Evolutionary conservation across 306 rosid genomes (phyloP), one percentile per base, ranked within the genome.

Genomic region (Lablab purpureus): DNA sequence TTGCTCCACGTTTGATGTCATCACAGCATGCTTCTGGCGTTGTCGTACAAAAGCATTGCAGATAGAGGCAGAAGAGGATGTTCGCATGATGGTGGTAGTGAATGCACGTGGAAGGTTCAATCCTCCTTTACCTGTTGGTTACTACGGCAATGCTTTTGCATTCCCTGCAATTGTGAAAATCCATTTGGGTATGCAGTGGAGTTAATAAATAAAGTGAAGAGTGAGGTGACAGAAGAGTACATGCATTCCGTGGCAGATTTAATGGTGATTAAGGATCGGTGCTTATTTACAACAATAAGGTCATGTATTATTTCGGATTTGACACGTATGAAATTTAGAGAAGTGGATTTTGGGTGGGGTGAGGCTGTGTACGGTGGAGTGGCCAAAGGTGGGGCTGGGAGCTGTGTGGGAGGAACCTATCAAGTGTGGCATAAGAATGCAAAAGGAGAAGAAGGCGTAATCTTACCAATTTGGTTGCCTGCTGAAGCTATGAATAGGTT

Each of bases 331-430:
- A 71, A 59, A 85, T 13, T 9, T 0, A 71, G 59, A 49, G 74
- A 83, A 9, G 25, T 88, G 2, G 43, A 86, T 52, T 90, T 85
- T 40, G 94, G 97, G 1, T 88, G 91, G 92, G 93, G 91, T 6
- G 70, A 67, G 11, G 81, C 91, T 0, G n/a, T 71, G 1, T 87
- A 54, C 58, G 85, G 74, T 13, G 90, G 90, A 19, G 41, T 10
- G 0, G 77, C 88, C 8, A 14, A 25, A 17, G 76, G 46, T 6
- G 84, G 72, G 18, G 80, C 41, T 3, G 79, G 79, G 10, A 0
- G 40, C 2, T 10, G 43, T 18, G 69, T 15, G 0, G 76, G 51
- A 7, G 56, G 7, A 25, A 75, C 71, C 30, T 85, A n/a, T 70
- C 67, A 3, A 1, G 0, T 70, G 0, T 50, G 47, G 0, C 21